Evolutionary conservation across 306 rosid species (phyloP).

Genomic region (Crataegus laevigata): DNA sequence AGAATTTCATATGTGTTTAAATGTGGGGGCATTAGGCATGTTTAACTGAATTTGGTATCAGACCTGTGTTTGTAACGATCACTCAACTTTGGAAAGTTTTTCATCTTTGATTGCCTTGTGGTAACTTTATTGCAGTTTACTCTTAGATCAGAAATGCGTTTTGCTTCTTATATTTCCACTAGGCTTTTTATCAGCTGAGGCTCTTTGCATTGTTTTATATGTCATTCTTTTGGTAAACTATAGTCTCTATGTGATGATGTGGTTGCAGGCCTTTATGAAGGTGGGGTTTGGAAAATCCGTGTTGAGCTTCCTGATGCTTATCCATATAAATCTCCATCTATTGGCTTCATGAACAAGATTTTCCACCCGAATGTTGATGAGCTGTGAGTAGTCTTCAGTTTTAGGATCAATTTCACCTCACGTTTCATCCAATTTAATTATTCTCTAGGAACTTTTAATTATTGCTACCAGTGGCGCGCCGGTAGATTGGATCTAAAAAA

Average conservation of each 20-base stretch:
- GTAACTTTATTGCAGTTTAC: neutral
- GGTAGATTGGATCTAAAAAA: neutral
- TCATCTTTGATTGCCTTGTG: neutral
- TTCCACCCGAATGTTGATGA: conserved; percentile 98
- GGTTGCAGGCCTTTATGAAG: conserved; percentile 84
- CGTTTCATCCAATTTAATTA: neutral
- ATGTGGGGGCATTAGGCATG: neutral
- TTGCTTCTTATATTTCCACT: neutral
- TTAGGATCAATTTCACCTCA: conserved; percentile 1
- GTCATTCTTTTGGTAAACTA: neutral
- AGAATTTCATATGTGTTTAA: neutral
- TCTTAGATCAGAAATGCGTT: neutral
- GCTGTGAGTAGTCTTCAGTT: conserved; percentile 54
- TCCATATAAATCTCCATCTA: conserved; percentile 95
- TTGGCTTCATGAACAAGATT: conserved; percentile 92
- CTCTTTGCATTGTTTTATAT: neutral
- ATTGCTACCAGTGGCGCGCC: neutral
- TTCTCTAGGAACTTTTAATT: neutral
- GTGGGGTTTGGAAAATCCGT: conserved; percentile 92
- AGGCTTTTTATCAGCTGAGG: neutral
- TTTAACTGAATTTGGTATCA: neutral
- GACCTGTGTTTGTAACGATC: neutral
- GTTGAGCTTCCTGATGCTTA: conserved; percentile 98
- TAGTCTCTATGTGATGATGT: conserved; percentile 7
- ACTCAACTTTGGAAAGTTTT: neutral